Evolutionary conservation across 2,329 filamentous ascomycete genomes (phyloP).

Genomic region (Diaporthe citriasiana): DNA sequence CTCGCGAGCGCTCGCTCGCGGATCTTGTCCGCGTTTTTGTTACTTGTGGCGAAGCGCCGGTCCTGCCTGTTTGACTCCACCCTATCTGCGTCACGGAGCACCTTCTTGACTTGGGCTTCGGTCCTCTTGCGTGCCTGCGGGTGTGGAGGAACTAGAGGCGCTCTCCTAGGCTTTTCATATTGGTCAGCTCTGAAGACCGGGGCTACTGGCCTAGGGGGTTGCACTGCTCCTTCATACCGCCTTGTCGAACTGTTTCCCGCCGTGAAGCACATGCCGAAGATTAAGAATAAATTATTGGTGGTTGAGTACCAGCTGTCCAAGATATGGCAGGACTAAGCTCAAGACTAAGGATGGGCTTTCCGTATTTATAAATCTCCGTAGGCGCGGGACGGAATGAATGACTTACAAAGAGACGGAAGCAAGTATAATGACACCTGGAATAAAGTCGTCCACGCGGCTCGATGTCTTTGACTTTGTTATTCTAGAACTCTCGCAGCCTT

Average conservation of each 20-base stretch:
- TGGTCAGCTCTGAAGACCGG: not conserved
- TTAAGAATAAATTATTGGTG: not conserved
- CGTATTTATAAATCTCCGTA: not conserved
- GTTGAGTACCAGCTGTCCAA: not conserved
- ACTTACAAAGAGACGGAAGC: not conserved
- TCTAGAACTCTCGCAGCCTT: not conserved
- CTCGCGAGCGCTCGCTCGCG: conserved; percentile 8
- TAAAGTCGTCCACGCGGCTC: not conserved
- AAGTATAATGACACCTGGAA: not conserved
- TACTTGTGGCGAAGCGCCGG: not conserved
- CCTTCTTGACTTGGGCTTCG: not conserved
- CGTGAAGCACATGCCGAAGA: conserved; percentile 9
- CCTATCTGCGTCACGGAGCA: not conserved
- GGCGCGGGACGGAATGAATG: not conserved
- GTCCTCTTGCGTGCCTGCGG: not conserved
- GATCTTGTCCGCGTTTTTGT: not conserved
- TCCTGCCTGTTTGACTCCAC: not conserved
- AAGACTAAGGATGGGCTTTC: not conserved
- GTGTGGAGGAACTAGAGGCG: not conserved
- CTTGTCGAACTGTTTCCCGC: not conserved
- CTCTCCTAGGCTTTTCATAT: conserved; percentile 1
- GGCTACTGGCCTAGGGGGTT: not conserved
- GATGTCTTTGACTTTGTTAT: conserved; percentile 1
- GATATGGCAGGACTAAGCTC: not conserved
- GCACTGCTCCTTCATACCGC: not conserved